phyloP scores from a whole-genome alignment of 257 asterid genomes.

The Przewalskia tangutica region DNA sequence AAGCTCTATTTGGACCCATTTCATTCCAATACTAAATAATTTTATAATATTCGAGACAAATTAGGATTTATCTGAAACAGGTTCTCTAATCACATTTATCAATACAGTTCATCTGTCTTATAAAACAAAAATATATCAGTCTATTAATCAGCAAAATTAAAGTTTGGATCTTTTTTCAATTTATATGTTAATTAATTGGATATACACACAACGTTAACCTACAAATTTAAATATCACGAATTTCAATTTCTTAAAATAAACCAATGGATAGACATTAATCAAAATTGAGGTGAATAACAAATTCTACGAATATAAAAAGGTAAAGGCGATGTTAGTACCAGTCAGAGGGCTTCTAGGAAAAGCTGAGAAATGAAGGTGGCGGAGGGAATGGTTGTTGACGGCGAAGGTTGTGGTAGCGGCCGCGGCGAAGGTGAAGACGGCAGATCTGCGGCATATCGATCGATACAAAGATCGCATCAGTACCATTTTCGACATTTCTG shows the following conservation, averaged over 20 bases:
- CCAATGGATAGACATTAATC: background rate
- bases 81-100: background rate
- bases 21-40: background rate
- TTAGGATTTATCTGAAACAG: background rate
- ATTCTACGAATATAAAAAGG: background rate
- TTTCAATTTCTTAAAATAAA: background rate
- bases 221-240: background rate
- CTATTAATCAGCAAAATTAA: background rate
- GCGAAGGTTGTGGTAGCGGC: conserved; percentile 22
- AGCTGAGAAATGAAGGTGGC: conserved; percentile 53
- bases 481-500: conserved; percentile 44
- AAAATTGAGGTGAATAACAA: background rate
- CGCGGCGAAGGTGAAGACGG: conserved; percentile 23
- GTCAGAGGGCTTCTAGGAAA: conserved; percentile 18
- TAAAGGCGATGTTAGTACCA: conserved; percentile 14
- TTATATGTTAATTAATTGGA: background rate
- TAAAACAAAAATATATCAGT: background rate
- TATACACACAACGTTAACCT: background rate
- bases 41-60: background rate
- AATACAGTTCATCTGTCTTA: background rate
- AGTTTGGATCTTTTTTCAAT: background rate
- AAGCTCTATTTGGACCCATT: background rate
- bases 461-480: conserved; percentile 64
- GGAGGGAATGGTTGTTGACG: conserved; percentile 48
- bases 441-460: conserved; percentile 55